A percentile compares a stretch with the other conserved stretches of the same genome.
These are phyloP conservation scores for Tetrastigma voinierianum DNA, from an alignment of 164 flowering plant species.

Conservation along the genomic window DNA sequence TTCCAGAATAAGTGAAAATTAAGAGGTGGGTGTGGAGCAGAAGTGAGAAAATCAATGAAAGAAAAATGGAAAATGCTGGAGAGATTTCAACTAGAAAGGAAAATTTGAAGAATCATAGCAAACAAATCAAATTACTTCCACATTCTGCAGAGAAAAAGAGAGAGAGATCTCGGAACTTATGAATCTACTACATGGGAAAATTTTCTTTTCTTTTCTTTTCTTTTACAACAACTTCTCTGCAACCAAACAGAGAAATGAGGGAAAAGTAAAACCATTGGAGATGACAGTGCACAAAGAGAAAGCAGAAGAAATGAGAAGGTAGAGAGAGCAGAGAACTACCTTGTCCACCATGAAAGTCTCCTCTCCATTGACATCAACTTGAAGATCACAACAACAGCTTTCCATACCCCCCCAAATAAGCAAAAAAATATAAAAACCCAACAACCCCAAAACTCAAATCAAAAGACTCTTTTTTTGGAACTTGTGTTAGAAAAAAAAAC, in stretches of 20 bases:
- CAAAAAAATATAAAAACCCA: conserved; percentile 5
- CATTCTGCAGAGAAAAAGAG: not conserved
- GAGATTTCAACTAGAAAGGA: not conserved
- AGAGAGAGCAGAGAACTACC: conserved; percentile 29
- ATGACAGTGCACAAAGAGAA: not conserved
- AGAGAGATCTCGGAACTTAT: not conserved
- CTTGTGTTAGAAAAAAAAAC: not conserved
- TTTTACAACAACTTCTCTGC: too few relatives aligned
- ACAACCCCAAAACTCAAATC: conserved; percentile 27
- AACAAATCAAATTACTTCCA: conserved; percentile 1
- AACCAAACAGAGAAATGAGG: too few relatives aligned
- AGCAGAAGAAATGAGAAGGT: not conserved
- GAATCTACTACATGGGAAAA: not conserved
- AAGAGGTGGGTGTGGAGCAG: conserved; percentile 9
- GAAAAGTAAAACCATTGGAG: too few relatives aligned
- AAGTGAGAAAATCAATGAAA: not conserved
- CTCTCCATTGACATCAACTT: conserved; percentile 72
- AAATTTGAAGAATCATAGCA: not conserved
- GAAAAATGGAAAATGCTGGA: not conserved
- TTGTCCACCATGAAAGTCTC: conserved; percentile 56
- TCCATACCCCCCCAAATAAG: conserved; percentile 27
- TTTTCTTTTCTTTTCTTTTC: too few relatives aligned
- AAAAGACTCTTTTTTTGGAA: conserved; percentile 17
- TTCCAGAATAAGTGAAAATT: conserved; percentile 14
- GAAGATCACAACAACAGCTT: conserved; percentile 51